phyloP scores from a whole-genome alignment of 768 basidiomycete species.

The Tulasnella sp. region DNA sequence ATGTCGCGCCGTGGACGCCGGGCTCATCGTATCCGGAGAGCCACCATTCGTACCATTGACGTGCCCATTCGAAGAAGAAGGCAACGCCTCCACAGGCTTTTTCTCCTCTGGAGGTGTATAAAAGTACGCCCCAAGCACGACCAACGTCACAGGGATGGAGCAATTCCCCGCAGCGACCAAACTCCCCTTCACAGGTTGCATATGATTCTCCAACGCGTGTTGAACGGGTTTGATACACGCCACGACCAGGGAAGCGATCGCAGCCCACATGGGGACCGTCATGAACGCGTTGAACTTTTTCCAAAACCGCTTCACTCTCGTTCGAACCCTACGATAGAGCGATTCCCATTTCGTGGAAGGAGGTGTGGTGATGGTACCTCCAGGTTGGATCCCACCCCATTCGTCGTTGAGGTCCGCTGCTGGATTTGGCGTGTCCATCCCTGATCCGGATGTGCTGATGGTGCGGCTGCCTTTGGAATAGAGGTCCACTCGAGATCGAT shows the following conservation, averaged over 20 bases:
- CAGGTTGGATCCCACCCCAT: conserved; percentile 1
- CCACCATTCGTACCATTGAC: background rate
- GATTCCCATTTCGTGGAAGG: conserved; percentile 6
- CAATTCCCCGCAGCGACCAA: conserved; percentile 60
- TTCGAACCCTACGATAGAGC: conserved; percentile 20
- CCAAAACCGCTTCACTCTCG: conserved; percentile 28
- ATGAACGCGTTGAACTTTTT: conserved; percentile 55
- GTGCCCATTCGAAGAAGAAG: conserved; percentile 26
- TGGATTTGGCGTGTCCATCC: background rate
- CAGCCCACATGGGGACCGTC: conserved; percentile 82
- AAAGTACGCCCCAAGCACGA: conserved; percentile 92
- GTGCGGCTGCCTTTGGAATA: background rate
- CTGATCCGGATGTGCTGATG: background rate
- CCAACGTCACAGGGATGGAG: conserved; percentile 77
- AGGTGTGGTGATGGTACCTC: background rate
- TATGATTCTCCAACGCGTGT: conserved; percentile 49
- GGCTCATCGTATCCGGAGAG: background rate
- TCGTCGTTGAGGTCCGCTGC: conserved; percentile 11
- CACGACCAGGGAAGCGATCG: conserved; percentile 60
- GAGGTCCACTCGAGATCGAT: conserved; percentile 13
- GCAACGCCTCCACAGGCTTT: conserved; percentile 17
- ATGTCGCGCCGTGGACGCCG: conserved; percentile 19
- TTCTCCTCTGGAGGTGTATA: conserved; percentile 23
- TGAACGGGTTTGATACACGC: conserved; percentile 72
- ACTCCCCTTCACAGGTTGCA: conserved; percentile 58